A percentile compares a stretch with the other conserved stretches of the same genome.
These are phyloP conservation scores for Jaapia argillacea DNA, from an alignment of 768 basidiomycete species.

Conservation along the genomic window DNA sequence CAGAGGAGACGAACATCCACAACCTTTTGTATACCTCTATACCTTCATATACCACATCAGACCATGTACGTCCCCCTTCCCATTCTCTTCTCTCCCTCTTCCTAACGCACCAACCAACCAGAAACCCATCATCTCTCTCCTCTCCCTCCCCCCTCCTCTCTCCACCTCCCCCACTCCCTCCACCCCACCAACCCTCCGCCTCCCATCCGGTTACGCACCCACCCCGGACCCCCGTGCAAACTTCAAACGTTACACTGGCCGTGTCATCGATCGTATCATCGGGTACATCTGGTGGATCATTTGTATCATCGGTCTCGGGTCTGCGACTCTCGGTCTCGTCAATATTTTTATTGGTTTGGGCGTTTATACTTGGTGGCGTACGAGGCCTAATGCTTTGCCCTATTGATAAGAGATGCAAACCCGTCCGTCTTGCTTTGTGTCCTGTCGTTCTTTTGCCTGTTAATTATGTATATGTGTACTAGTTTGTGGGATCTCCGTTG, in stretches of 20 bases:
- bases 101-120: constrained; percentile 20
- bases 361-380: constrained; percentile 54
- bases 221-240: constrained; percentile 40
- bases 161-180: constrained; percentile 14
- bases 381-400: not conserved
- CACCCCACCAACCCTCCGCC: constrained; percentile 31
- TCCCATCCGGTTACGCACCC: constrained; percentile 42
- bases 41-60: constrained; percentile 79
- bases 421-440: too few relatives aligned
- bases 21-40: constrained; percentile 73
- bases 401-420: too few relatives aligned
- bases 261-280: constrained; percentile 57
- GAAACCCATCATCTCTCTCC: constrained; percentile 82
- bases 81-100: not conserved
- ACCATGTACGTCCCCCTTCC: constrained; percentile 54
- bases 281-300: constrained; percentile 78
- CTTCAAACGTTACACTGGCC: constrained; percentile 57
- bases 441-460: too few relatives aligned
- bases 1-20: constrained; percentile 41
- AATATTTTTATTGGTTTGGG: constrained; percentile 64
- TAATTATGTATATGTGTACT: too few relatives aligned
- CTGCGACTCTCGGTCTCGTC: constrained; percentile 54
- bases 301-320: constrained; percentile 69
- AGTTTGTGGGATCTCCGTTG: too few relatives aligned
- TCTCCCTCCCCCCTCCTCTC: constrained; percentile 44